These are phyloP conservation scores for Garcia nutans DNA, from an alignment of 345 rosid genomes.

Conservation along the genomic window DNA sequence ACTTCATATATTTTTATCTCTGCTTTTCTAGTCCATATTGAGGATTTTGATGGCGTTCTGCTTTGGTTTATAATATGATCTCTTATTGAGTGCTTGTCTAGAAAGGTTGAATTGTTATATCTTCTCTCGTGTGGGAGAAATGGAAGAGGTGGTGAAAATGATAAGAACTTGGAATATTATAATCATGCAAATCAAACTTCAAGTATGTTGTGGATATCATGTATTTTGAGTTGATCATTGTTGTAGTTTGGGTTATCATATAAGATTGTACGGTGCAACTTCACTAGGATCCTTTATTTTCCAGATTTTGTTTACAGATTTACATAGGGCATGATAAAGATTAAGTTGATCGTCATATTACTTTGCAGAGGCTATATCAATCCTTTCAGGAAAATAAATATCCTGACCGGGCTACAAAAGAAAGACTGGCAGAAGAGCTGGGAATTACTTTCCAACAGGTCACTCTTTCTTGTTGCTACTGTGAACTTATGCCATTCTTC, in stretches of 20 bases:
- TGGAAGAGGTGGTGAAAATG: no score
- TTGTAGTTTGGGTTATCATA: background rate
- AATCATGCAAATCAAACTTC: background rate
- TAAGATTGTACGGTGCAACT: background rate
- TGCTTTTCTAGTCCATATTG: background rate
- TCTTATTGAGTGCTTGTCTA: no score
- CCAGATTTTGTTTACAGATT: background rate
- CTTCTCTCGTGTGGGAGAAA: no score
- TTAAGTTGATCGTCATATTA: conserved; percentile 14
- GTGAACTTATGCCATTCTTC: background rate
- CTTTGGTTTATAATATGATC: background rate
- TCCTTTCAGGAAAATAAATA: conserved; percentile 63
- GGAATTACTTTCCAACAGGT: conserved; percentile 66
- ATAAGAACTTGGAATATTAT: background rate
- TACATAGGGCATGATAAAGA: background rate
- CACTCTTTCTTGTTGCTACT: conserved; percentile 14
- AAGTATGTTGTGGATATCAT: background rate
- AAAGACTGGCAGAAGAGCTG: conserved; percentile 62
- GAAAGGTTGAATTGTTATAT: background rate
- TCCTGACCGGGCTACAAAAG: conserved; percentile 62
- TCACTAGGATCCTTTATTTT: background rate
- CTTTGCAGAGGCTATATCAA: conserved; percentile 52
- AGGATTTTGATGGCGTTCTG: background rate
- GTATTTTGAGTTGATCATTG: background rate
- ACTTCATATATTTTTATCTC: background rate